Conservation (phyloP, 106 monocot species). For the Hemerocallis citrina region DNA sequence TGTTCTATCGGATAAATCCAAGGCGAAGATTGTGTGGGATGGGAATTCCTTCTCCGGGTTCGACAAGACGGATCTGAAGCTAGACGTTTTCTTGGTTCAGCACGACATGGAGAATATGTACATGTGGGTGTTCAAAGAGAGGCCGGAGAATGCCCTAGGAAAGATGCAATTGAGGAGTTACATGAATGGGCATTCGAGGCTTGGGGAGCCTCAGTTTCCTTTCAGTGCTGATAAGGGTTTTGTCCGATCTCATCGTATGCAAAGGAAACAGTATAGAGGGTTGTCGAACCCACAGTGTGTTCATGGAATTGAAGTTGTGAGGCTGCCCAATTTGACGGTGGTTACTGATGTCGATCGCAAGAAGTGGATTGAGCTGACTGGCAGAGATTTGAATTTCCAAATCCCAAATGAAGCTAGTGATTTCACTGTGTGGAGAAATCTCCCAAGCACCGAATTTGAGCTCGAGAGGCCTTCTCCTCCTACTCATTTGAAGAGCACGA, state of each 20-base stretch:
- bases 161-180: constrained; percentile 59
- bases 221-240: constrained; percentile 41
- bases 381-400: constrained; percentile 34
- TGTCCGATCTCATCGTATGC: constrained; percentile 40
- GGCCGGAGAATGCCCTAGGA: constrained; percentile 39
- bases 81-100: constrained; percentile 50
- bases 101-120: constrained; percentile 66
- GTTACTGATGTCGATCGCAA: constrained; percentile 33
- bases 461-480: constrained; percentile 29
- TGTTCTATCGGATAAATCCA: constrained; percentile 32
- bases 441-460: constrained; percentile 32
- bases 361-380: constrained; percentile 50
- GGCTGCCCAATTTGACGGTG: constrained; percentile 18
- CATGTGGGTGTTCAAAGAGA: constrained; percentile 63
- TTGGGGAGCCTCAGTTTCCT: constrained; percentile 39
- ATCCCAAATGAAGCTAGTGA: constrained; percentile 40
- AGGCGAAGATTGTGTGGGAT: constrained; percentile 25
- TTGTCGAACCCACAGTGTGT: constrained; percentile 51
- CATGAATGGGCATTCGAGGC: constrained; percentile 53
- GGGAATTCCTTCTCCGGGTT: constrained; percentile 20
- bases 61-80: constrained; percentile 33
- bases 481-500: constrained; percentile 14
- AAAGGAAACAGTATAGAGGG: constrained; percentile 47
- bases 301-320: constrained; percentile 41
- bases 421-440: constrained; percentile 43